phyloP scores from a whole-genome alignment of 371 early-diverging fungal genomes.

The Parasitella parasitica region DNA sequence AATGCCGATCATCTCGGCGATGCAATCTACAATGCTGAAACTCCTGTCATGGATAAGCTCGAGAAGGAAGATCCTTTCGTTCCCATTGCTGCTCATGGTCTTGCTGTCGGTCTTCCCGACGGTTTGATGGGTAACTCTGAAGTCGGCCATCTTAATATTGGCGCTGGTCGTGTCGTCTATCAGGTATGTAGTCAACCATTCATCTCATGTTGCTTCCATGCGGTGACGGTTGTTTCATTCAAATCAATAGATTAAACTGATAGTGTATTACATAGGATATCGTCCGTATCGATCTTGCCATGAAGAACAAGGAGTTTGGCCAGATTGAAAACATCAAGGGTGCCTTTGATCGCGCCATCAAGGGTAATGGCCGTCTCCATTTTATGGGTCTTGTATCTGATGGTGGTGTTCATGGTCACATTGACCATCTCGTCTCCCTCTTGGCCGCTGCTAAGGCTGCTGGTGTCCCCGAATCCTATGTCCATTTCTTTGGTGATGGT shows the following conservation, averaged over 20 bases:
- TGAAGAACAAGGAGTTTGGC: conserved; percentile 81
- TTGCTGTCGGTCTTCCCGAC: conserved; percentile 96
- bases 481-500: conserved; percentile 99
- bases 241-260: background rate
- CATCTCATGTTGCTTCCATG: background rate
- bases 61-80: conserved; percentile 73
- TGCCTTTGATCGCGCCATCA: conserved; percentile 85
- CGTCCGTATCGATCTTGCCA: conserved; percentile 93
- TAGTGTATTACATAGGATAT: conserved; percentile 71
- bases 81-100: conserved; percentile 93
- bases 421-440: conserved; percentile 88
- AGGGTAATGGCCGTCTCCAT: conserved; percentile 89
- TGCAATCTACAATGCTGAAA: conserved; percentile 92
- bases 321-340: conserved; percentile 73
- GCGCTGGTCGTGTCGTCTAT: conserved; percentile 98
- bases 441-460: conserved; percentile 84
- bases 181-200: conserved; percentile 63
- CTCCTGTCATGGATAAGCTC: conserved; percentile 90
- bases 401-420: conserved; percentile 99
- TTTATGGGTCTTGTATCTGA: conserved; percentile 98
- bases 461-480: conserved; percentile 83
- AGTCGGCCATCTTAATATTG: conserved; percentile 99
- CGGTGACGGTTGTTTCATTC: conserved; percentile 4
- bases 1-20: conserved; percentile 76
- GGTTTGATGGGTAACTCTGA: conserved; percentile 99